Conservation (phyloP, 139 green algal genomes). For the Pycnococcus provasolii region DNA sequence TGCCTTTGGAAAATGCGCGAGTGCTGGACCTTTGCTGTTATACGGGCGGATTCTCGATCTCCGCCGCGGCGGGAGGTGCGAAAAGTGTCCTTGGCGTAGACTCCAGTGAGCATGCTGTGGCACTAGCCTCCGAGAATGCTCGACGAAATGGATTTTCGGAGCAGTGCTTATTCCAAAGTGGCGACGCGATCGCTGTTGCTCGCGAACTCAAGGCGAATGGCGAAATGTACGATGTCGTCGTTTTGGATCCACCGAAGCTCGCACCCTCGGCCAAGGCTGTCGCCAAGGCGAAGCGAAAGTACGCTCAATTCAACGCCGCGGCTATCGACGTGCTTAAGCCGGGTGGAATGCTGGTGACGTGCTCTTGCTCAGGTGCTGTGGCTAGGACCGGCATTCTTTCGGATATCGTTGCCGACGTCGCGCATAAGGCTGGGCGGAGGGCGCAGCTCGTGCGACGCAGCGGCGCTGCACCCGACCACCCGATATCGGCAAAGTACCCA, state of each 20-base stretch:
- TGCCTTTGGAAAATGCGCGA: conserved; percentile 43
- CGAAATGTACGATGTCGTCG: conserved; percentile 65
- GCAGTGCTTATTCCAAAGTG: no score
- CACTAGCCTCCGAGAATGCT: conserved; percentile 43
- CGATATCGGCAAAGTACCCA: no score
- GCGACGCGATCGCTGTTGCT: conserved; percentile 45
- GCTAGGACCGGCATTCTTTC: conserved; percentile 44
- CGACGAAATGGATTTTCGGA: no score
- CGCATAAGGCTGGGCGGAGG: background rate
- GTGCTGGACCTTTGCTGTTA: conserved; percentile 90
- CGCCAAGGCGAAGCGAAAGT: conserved; percentile 41
- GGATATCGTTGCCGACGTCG: conserved; percentile 1
- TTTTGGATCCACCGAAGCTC: conserved; percentile 92
- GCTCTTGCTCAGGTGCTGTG: conserved; percentile 79
- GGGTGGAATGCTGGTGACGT: conserved; percentile 85
- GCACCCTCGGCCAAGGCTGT: conserved; percentile 56
- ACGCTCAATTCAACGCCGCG: conserved; percentile 56
- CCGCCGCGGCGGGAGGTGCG: conserved; percentile 43
- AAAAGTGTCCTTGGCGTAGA: conserved; percentile 55
- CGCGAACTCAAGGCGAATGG: conserved; percentile 30
- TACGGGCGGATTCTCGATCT: conserved; percentile 43
- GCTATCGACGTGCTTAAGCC: conserved; percentile 58
- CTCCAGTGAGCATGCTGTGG: conserved; percentile 49
- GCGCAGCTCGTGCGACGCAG: background rate
- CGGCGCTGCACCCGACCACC: no score